A percentile compares a stretch with the other conserved stretches of the same genome.
These are phyloP conservation scores for Posidonia australis DNA, from an alignment of 106 monocot genomes.

Conservation along the genomic window DNA sequence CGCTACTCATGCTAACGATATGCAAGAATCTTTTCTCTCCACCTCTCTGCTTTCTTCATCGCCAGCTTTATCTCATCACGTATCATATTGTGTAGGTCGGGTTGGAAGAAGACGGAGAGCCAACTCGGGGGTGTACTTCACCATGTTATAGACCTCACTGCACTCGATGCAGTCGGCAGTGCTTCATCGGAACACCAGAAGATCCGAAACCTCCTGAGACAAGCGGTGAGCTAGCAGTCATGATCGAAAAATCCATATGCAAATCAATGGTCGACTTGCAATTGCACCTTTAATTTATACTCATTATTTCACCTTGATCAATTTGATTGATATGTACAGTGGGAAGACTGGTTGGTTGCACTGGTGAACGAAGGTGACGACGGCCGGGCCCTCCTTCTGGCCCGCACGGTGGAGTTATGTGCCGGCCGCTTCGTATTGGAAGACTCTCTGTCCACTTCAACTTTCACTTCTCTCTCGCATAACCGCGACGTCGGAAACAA, in stretches of 20 bases:
- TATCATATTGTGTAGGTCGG: too few relatives aligned
- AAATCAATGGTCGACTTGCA: too few relatives aligned
- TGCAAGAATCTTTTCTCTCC: too few relatives aligned
- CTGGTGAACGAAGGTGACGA: not conserved
- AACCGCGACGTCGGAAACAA: too few relatives aligned
- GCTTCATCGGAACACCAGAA: slow-evolving; percentile 2
- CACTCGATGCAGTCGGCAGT: not conserved
- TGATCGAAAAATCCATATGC: not conserved
- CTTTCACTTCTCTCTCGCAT: too few relatives aligned
- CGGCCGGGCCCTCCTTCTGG: slow-evolving; percentile 13
- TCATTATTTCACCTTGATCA: too few relatives aligned
- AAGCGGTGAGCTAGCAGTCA: slow-evolving; percentile 18
- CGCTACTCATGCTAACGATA: too few relatives aligned
- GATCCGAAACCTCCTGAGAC: slow-evolving; percentile 10
- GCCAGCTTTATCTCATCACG: too few relatives aligned
- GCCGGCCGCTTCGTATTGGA: slow-evolving; percentile 16
- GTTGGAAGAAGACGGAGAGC: not conserved
- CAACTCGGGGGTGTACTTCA: slow-evolving; percentile 6
- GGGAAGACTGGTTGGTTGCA: slow-evolving; percentile 32
- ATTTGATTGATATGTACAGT: slow-evolving; percentile 8
- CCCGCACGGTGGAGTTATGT: slow-evolving; percentile 27
- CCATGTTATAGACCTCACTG: slow-evolving; percentile 11
- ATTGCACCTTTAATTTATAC: too few relatives aligned
- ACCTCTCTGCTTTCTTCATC: too few relatives aligned
- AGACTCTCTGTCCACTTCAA: not conserved